Evolutionary conservation across 2,329 filamentous ascomycete genomes (phyloP), one percentile per base, ranked within the genome.

Genomic region (Alternaria novae-zelandiae): DNA sequence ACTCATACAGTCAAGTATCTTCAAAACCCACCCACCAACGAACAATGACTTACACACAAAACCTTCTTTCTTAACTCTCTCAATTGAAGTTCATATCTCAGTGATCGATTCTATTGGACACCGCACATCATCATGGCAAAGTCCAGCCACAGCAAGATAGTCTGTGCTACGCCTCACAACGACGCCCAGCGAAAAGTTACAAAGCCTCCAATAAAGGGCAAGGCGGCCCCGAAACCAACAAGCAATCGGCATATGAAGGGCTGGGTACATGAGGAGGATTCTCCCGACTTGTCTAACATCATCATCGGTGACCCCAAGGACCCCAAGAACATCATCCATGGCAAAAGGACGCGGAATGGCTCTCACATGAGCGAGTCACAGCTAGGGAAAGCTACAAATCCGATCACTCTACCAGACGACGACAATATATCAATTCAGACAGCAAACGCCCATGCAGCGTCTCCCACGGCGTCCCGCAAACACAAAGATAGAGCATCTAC

Each of bases 1-100:
- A 55, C 51, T 56, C 58, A 60, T 21, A 43, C 44, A 8, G 49
- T 49, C 51, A 43, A 15, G 5, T 28, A 45, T 36, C 44, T 60
- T 55, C 50, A 9, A 55, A n/a, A 6, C 15, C 23, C n/a, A 5
- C 17, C 44, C 15, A 15, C 23, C 51, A 49, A 5, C 51, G 55
- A 49, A 26, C 9, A 13, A 44, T 12, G 12, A 21, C 49, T 13
- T 17, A 25, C 26, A 9, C 3, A 54, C 17, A 46, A 32, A 15
- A 26, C 36, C 36, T 41, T 21, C 28, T 41, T 20, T 28, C 23
- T 26, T 7, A 15, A 23, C 45, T n/a, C 17, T 17, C 17, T 17
- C 56, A 30, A 5, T 21, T 30, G 17, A 41, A 21, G 11, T 41
- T 20, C 21, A 21, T 21, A 45, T n/a, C 36, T 12, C 15, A 46